phyloP scores from a whole-genome alignment of 2,329 filamentous ascomycete species.

The Nothophoma quercina region DNA sequence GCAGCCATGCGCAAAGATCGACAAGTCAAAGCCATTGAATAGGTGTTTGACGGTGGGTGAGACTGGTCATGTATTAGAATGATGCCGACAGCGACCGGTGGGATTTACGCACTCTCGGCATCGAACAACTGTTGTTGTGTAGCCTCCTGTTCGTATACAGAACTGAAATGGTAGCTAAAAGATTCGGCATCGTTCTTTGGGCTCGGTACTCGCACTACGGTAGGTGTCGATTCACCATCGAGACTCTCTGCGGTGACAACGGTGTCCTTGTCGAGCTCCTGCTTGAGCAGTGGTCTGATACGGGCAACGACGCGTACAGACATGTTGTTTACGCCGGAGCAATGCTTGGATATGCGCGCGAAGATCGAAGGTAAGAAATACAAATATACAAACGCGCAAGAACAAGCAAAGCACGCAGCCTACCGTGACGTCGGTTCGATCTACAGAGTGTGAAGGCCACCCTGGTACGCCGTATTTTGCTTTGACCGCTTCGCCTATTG shows the following conservation, averaged over 20 bases:
- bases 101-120: constrained; percentile 71
- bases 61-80: constrained; percentile 62
- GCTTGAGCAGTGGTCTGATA: constrained; percentile 85
- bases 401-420: constrained; percentile 42
- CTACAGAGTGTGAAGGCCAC: constrained; percentile 15
- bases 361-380: constrained; percentile 22
- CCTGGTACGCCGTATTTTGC: constrained; percentile 20
- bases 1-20: constrained; percentile 91
- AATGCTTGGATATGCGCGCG: constrained; percentile 11
- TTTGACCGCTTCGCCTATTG: constrained; percentile 16
- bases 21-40: constrained; percentile 77
- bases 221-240: constrained; percentile 54
- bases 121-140: constrained; percentile 90
- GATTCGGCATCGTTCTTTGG: constrained; percentile 91
- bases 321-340: constrained; percentile 38
- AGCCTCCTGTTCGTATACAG: constrained; percentile 82
- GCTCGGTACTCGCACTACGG: constrained; percentile 86
- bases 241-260: constrained; percentile 72
- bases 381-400: constrained; percentile 34
- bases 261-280: constrained; percentile 85
- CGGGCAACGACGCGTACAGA: constrained; percentile 88
- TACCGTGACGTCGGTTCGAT: constrained; percentile 42
- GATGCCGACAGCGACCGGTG: constrained; percentile 3
- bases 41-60: constrained; percentile 89
- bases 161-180: constrained; percentile 94